Percentiles rank a stretch among this genome's conserved stretches.
These are phyloP conservation scores for Trichoderma guizhouense DNA, from an alignment of 2,329 filamentous ascomycete species.

Conservation along the genomic window DNA sequence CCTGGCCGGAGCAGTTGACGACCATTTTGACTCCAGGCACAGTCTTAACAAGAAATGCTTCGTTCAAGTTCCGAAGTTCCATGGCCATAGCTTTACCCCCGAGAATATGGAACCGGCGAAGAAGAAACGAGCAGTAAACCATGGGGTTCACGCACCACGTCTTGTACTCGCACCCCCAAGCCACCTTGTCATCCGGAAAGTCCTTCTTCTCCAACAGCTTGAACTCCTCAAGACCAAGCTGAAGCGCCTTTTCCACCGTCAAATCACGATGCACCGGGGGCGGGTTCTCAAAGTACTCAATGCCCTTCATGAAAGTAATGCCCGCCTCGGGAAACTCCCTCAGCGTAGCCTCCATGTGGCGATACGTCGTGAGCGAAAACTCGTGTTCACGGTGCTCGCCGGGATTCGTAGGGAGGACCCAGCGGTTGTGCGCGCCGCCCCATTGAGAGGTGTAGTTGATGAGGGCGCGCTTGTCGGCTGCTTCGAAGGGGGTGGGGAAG, in stretches of 20 bases:
- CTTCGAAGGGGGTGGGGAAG: conserved; percentile 47
- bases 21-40: conserved; percentile 31
- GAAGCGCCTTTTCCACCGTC: conserved; percentile 25
- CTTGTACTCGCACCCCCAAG: conserved; percentile 43
- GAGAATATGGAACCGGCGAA: conserved; percentile 30
- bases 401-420: conserved; percentile 34
- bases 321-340: conserved; percentile 37
- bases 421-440: conserved; percentile 50
- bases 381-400: conserved; percentile 40
- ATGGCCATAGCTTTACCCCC: conserved; percentile 26
- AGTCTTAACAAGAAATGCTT: conserved; percentile 37
- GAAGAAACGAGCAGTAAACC: conserved; percentile 47
- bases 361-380: conserved; percentile 42
- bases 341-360: conserved; percentile 38
- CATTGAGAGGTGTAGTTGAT: conserved; percentile 52
- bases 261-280: conserved; percentile 35
- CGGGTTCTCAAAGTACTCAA: conserved; percentile 48
- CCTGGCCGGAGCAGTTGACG: conserved; percentile 46
- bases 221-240: conserved; percentile 34
- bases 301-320: conserved; percentile 45
- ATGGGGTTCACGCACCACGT: conserved; percentile 52
- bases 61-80: conserved; percentile 22
- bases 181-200: conserved; percentile 37
- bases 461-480: conserved; percentile 36
- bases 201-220: conserved; percentile 33